These are phyloP conservation scores for Sordaria brevicollis DNA, from an alignment of 495 filamentous ascomycete genomes.

Conservation along the genomic window DNA sequence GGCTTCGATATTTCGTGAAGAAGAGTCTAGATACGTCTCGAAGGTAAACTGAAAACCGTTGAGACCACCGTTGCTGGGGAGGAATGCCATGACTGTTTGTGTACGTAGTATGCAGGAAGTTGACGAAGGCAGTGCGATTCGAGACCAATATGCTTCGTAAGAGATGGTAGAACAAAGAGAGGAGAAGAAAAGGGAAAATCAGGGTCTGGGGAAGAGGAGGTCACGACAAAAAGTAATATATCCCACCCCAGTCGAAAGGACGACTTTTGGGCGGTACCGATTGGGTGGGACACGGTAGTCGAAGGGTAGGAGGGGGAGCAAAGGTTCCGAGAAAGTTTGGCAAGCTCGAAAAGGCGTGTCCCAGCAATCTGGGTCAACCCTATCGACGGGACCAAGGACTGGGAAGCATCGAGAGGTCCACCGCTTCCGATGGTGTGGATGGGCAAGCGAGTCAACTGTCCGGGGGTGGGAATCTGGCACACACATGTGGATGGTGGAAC, in stretches of 20 bases:
- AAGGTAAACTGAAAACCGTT: constrained; percentile 25
- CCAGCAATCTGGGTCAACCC: constrained; percentile 14
- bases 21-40: constrained; percentile 18
- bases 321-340: background rate
- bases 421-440: background rate
- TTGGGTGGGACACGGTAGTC: background rate
- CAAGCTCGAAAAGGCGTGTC: background rate
- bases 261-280: background rate
- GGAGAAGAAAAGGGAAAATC: background rate
- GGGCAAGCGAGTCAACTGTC: background rate
- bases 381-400: background rate
- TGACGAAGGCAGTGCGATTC: background rate
- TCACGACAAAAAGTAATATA: background rate
- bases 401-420: background rate
- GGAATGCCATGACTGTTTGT: constrained; percentile 2
- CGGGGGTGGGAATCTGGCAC: background rate
- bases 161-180: background rate
- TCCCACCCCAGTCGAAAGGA: background rate
- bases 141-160: background rate
- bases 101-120: too few species aligned
- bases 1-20: constrained; percentile 12
- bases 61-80: constrained; percentile 2
- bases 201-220: background rate
- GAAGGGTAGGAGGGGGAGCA: background rate
- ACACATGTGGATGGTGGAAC: background rate